Base-by-base conservation (phyloP, 306 rosid genomes). In the barrel medic (Medicago truncatula) region DNA sequence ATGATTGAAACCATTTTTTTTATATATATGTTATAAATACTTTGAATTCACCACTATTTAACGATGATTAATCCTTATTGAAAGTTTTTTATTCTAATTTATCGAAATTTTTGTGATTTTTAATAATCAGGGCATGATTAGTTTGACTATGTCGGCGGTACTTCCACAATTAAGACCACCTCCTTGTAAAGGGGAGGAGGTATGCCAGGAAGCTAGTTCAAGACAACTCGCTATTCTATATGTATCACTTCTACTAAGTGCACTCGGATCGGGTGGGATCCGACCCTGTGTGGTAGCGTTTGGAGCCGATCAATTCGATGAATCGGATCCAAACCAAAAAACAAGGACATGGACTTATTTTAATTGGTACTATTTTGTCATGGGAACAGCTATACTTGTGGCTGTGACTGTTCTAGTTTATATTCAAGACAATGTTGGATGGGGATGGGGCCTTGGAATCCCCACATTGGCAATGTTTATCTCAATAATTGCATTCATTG, bases 241-340 rank as follows among this genome's bases (percentile, higher is more conserved):
- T 25, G 43, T 41, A 0, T 88, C 96, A 58, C 87, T 96, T 1
- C 28, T 92, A 0, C 74, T 96, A 0, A 76, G 87, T 5, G 97
- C 99, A 0, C 2, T 96, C 2, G 99, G 98, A 65, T 84, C 99
- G 2, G 99, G 99, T 1, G 99, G 99, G 46, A 92, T 92, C 88
- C 97, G 99, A 47, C 99, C 99, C 70, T 96, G 99, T 7, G 93
- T 96, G 1, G 97, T 96, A 12, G 87, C 99, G 5, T 96, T 96
- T 70, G 99, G 99, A 25, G 99, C 99, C 0, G 99, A 95, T 58
- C 99, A 95, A 64, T 88, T 95, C 2, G 96, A 95, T 47, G 97
- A 89, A 14, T 50, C 83, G 15, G 99, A 95, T 75, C 87, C 93
- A 61, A 61, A 31, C 2, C 67, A 61, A 61, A 61, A 4, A 68